Evolutionary conservation across 345 rosid genomes (phyloP).

Genomic region (Aegle marmelos): DNA sequence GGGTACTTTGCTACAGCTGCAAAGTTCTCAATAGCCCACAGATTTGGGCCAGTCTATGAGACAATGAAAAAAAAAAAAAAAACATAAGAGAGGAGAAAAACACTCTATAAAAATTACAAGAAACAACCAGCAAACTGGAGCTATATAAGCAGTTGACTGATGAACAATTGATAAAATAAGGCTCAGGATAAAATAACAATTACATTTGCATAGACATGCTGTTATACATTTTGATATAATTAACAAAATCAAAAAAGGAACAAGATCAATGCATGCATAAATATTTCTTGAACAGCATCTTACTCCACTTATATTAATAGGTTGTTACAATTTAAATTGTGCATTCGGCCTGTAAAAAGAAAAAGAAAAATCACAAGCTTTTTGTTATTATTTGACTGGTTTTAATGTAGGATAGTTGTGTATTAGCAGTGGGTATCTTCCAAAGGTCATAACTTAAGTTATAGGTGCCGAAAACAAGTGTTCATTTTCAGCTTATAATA

Average conservation of each 20-base stretch:
- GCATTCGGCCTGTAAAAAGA: background rate
- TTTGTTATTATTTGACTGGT: background rate
- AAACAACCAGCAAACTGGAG: slow-evolving; percentile 4
- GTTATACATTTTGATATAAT: background rate
- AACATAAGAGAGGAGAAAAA: slow-evolving; percentile 7
- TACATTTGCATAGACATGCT: background rate
- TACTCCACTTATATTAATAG: background rate
- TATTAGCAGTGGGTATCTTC: too few species aligned
- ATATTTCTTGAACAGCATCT: background rate
- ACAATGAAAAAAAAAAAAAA: slow-evolving; percentile 3
- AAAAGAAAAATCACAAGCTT: background rate
- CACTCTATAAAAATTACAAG: background rate
- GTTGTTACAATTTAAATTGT: background rate
- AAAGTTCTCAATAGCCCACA: slow-evolving; percentile 88
- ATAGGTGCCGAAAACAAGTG: too few species aligned
- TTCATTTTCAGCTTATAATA: too few species aligned
- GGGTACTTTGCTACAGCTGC: slow-evolving; percentile 87
- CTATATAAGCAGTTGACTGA: background rate
- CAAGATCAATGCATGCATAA: background rate
- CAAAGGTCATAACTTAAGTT: too few species aligned
- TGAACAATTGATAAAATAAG: background rate
- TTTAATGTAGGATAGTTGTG: too few species aligned
- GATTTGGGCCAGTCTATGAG: slow-evolving; percentile 84
- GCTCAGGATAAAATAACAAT: background rate
- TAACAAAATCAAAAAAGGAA: background rate